A percentile compares a stretch with the other conserved stretches of the same genome.
Evolutionary conservation across 257 asterid genomes (phyloP).

Genomic region (Salvia hispanica): DNA sequence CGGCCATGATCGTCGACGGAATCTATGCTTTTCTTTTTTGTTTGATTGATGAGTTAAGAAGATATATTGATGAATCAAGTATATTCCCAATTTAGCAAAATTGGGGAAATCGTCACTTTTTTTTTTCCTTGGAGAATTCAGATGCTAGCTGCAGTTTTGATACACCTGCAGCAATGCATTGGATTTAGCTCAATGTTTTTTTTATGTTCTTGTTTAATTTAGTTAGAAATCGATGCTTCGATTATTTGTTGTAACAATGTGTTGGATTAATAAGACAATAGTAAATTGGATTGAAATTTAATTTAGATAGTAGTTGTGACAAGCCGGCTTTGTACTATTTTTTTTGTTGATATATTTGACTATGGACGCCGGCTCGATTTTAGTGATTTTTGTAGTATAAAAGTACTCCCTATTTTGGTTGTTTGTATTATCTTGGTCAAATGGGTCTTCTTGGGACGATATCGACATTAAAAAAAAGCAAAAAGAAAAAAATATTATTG

Average conservation of each 20-base stretch:
- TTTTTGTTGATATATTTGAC: too few relatives aligned
- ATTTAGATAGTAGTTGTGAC: neutral
- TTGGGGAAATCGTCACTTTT: slow-evolving; percentile 31
- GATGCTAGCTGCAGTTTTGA: neutral
- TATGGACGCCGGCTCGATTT: too few relatives aligned
- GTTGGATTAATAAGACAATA: neutral
- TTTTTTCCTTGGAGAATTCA: neutral
- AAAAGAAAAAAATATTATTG: too few relatives aligned
- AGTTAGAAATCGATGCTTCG: neutral
- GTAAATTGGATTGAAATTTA: slow-evolving; percentile 5
- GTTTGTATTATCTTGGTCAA: too few relatives aligned
- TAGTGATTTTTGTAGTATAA: too few relatives aligned
- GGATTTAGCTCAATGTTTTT: slow-evolving; percentile 19
- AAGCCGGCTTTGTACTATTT: too few relatives aligned
- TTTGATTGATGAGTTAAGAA: too few relatives aligned
- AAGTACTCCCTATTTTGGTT: too few relatives aligned
- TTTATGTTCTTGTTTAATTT: neutral
- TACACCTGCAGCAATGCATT: slow-evolving; percentile 17
- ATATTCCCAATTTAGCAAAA: slow-evolving; percentile 6
- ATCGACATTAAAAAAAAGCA: too few relatives aligned
- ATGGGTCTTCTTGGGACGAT: too few relatives aligned
- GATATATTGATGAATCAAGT: neutral
- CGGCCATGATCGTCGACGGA: slow-evolving; percentile 36
- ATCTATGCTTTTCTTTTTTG: neutral
- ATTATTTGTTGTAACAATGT: slow-evolving; percentile 10